Percentiles rank a stretch among this genome's conserved stretches.
Evolutionary conservation across 2,329 filamentous ascomycete species (phyloP).

Genomic region (Aspergillus sp.): DNA sequence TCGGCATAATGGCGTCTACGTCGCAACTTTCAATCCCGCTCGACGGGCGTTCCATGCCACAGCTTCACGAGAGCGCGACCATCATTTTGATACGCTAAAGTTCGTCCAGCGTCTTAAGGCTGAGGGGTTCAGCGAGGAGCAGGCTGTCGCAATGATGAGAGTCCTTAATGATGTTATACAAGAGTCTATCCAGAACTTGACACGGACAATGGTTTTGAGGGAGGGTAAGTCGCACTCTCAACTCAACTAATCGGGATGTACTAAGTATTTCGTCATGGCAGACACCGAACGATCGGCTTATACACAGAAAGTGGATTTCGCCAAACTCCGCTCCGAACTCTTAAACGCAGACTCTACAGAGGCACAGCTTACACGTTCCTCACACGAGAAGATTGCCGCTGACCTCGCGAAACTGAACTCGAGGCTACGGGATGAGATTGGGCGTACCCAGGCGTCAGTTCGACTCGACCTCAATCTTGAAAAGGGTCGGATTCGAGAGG

Average conservation of each 20-base stretch:
- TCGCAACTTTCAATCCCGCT: conserved; percentile 48
- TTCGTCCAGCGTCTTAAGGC: conserved; percentile 88
- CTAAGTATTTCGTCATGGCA: conserved; percentile 25
- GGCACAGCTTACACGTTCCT: conserved; percentile 81
- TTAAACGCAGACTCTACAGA: conserved; percentile 91
- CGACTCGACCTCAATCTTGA: conserved; percentile 92
- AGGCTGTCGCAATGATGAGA: conserved; percentile 98
- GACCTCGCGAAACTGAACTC: conserved; percentile 93
- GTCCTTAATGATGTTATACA: conserved; percentile 96
- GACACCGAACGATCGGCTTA: conserved; percentile 61
- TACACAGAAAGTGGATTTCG: conserved; percentile 94
- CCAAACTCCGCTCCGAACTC: conserved; percentile 92
- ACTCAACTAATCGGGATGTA: background rate
- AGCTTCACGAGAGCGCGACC: conserved; percentile 67
- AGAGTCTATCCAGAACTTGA: conserved; percentile 97
- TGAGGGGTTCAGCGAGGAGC: conserved; percentile 94
- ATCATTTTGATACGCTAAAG: conserved; percentile 98
- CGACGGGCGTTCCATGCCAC: conserved; percentile 67
- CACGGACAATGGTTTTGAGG: conserved; percentile 94
- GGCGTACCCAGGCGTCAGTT: conserved; percentile 89
- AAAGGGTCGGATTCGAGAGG: conserved; percentile 93
- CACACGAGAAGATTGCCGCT: conserved; percentile 90
- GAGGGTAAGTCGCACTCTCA: conserved; percentile 67
- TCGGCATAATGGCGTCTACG: conserved; percentile 53
- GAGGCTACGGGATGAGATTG: conserved; percentile 88